phyloP scores from a whole-genome alignment of 306 rosid genomes.

The Quercus robur region DNA sequence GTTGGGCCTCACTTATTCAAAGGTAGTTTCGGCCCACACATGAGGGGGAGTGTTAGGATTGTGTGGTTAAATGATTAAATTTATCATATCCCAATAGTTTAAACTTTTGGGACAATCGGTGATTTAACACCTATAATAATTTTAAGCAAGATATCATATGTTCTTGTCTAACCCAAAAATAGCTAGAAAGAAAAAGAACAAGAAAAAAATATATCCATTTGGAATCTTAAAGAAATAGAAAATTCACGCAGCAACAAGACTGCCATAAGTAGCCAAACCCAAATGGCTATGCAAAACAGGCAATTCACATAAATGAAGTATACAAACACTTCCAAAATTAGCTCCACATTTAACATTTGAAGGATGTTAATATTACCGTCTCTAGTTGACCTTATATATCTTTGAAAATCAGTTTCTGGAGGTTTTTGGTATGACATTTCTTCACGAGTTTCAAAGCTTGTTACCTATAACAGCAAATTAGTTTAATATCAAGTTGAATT shows the following conservation, averaged over 20 bases:
- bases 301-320: background rate
- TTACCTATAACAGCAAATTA: constrained; percentile 42
- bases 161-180: constrained; percentile 5
- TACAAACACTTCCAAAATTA: background rate
- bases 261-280: background rate
- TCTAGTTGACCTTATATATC: constrained; percentile 72
- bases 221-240: background rate
- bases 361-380: constrained; percentile 52
- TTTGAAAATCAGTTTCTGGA: constrained; percentile 89
- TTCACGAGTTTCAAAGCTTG: constrained; percentile 55
- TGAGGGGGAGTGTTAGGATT: no score
- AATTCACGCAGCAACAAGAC: background rate
- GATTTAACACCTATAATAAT: no score
- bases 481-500: constrained; percentile 21
- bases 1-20: no score
- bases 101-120: no score
- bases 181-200: background rate
- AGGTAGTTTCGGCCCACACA: no score
- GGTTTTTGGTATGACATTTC: constrained; percentile 53
- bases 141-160: background rate
- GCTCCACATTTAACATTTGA: constrained; percentile 7
- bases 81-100: no score
- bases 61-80: no score
- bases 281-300: background rate
- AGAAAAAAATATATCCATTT: background rate